Conservation (phyloP, 352 stramenopile genomes). For the Pythium grandisporangium region DNA sequence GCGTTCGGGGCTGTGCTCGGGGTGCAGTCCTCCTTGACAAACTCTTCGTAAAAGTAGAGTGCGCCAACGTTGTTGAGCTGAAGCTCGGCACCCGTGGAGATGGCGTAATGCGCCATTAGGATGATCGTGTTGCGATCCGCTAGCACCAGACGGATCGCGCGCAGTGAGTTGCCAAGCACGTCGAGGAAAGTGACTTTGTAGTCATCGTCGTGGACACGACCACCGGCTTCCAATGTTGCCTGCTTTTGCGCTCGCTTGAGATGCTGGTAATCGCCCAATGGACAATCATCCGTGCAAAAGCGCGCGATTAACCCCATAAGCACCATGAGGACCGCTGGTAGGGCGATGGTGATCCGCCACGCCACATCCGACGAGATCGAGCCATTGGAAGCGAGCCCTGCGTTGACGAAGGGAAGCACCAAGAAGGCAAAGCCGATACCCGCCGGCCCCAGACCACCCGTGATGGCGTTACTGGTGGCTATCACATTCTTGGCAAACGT, state of each 20-base stretch:
- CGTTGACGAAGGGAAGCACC: slow-evolving; percentile 84
- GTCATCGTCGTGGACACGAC: not conserved
- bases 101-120: slow-evolving; percentile 90
- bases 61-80: slow-evolving; percentile 95
- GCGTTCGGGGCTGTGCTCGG: slow-evolving; percentile 9
- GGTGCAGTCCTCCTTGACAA: slow-evolving; percentile 48
- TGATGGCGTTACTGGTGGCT: slow-evolving; percentile 90
- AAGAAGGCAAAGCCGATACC: slow-evolving; percentile 89
- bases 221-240: slow-evolving; percentile 31
- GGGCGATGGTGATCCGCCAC: slow-evolving; percentile 88
- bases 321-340: slow-evolving; percentile 86
- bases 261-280: slow-evolving; percentile 90
- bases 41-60: slow-evolving; percentile 90
- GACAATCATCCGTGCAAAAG: slow-evolving; percentile 81
- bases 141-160: slow-evolving; percentile 46
- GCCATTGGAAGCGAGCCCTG: slow-evolving; percentile 56
- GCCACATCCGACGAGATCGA: slow-evolving; percentile 65
- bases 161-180: slow-evolving; percentile 12
- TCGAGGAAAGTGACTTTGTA: slow-evolving; percentile 1
- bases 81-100: slow-evolving; percentile 92
- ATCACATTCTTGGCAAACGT: slow-evolving; percentile 94
- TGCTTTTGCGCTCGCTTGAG: slow-evolving; percentile 58
- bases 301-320: slow-evolving; percentile 61
- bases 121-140: slow-evolving; percentile 88
- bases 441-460: slow-evolving; percentile 88